Evolutionary conservation across 192 early-diverging fungal genomes (phyloP).

Genomic region (Rhizoclosmatium globosum): DNA sequence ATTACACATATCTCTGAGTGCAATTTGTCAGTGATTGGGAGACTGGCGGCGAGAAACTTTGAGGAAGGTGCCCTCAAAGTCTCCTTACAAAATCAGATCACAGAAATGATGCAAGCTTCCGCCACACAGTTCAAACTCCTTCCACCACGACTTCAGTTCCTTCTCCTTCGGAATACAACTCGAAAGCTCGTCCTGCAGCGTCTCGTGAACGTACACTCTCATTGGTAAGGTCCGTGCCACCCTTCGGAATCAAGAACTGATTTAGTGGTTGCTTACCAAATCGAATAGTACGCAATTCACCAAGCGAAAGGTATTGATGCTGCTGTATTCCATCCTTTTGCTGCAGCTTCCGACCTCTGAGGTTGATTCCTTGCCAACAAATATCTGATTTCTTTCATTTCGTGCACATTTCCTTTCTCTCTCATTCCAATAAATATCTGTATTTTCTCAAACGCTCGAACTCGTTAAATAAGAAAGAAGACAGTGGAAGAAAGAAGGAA

Average conservation of each 20-base stretch:
- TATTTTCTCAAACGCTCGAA: neutral
- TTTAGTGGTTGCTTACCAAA: neutral
- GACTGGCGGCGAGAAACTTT: too few relatives aligned
- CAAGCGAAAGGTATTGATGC: neutral
- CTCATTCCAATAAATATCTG: neutral
- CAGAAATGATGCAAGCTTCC: neutral
- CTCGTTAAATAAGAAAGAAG: too few relatives aligned
- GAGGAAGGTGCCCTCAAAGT: too few relatives aligned
- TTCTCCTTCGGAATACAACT: neutral
- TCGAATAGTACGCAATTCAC: neutral
- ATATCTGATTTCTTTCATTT: neutral
- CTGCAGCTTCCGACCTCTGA: neutral
- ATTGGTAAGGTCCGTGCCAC: neutral
- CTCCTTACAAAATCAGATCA: too few relatives aligned
- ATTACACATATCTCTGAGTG: too few relatives aligned
- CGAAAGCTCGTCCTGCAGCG: neutral
- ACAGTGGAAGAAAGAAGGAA: too few relatives aligned
- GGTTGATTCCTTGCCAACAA: neutral
- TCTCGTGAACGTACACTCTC: neutral
- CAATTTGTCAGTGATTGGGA: too few relatives aligned
- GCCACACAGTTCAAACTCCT: neutral
- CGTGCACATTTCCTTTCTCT: neutral
- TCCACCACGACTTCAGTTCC: neutral
- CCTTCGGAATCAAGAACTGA: neutral
- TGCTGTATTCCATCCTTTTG: neutral